These are phyloP conservation scores for Fusarium cicatricum DNA, from an alignment of 2,329 filamentous ascomycete species.

Conservation along the genomic window DNA sequence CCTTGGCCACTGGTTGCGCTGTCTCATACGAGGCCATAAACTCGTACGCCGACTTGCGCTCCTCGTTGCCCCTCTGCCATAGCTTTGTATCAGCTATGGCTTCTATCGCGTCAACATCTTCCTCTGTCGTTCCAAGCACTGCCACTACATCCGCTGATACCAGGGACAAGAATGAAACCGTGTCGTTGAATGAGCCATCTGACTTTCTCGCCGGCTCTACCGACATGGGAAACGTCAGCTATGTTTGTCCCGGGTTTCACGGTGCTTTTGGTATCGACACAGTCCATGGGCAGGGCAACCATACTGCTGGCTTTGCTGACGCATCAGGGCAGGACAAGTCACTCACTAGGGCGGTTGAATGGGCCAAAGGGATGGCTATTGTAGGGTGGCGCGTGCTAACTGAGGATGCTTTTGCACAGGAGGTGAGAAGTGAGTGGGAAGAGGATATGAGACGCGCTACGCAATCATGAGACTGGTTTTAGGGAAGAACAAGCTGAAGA, in stretches of 20 bases:
- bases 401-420: background rate
- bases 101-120: background rate
- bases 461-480: too few species aligned
- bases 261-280: conserved; percentile 10
- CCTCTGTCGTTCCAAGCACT: background rate
- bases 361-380: conserved; percentile 10
- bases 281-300: conserved; percentile 4
- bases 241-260: conserved; percentile 1
- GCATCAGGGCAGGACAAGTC: conserved; percentile 1
- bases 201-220: conserved; percentile 7
- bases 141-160: background rate
- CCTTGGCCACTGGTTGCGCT: conserved; percentile 11
- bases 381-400: conserved; percentile 10
- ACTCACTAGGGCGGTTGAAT: background rate
- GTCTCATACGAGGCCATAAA: conserved; percentile 1
- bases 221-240: conserved; percentile 14
- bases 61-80: background rate
- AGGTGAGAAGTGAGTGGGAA: too few species aligned
- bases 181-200: background rate
- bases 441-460: too few species aligned
- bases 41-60: conserved; percentile 5
- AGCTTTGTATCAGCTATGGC: background rate
- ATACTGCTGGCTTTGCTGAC: conserved; percentile 4
- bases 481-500: too few species aligned
- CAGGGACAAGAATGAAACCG: background rate